Evolutionary conservation across 495 filamentous ascomycete genomes (phyloP), one percentile per base, ranked within the genome.

Genomic region (Tuber microsphaerosporum): DNA sequence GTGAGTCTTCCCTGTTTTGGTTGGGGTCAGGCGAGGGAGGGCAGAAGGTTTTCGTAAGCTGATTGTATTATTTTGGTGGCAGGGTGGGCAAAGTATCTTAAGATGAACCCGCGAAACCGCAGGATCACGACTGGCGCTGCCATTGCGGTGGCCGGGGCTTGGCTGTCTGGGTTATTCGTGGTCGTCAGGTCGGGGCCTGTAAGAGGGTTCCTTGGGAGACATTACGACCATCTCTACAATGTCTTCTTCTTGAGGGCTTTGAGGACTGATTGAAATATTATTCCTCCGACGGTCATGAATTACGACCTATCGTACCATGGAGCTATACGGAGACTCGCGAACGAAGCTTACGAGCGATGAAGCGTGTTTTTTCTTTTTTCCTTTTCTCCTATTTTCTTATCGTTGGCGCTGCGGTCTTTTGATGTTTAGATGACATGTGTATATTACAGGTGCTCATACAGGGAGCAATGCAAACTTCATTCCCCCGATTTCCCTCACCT

Each of bases 111-210:
- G 86, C 85, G 89, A 81, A 88, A 89, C 79, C 90, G 92, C 89
- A 89, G 91, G 87, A 78, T 85, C 6, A 87, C 96, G 68, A 91
- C 93, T 82, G 90, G 85, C 0, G 84, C 90, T 56, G 86, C 88
- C 1, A 89, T 87, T 0, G 83, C 85, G 3, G 85, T 90, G 22
- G 85, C 89, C 34, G 88, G 83, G 0, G 68, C 92, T 43, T 97
- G 94, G 94, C 87, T 94, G 73, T 92, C 90, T 1, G 94, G 94
- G 46, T 89, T 92, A 12, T 84, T 96, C 71, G 92, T 92, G 0
- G 86, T 97, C 70, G 88, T 97, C 41, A 92, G 89, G 78, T 91
- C 86, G n/a, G 93, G 94, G 0, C 83, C 83, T 75, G 89, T 88
- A 16, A 84, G 86, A 31, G 93, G 93, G 2, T 97, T 93, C 91